Conservation (phyloP, 2,329 filamentous ascomycete species). For the Botryosphaeria agaves region DNA sequence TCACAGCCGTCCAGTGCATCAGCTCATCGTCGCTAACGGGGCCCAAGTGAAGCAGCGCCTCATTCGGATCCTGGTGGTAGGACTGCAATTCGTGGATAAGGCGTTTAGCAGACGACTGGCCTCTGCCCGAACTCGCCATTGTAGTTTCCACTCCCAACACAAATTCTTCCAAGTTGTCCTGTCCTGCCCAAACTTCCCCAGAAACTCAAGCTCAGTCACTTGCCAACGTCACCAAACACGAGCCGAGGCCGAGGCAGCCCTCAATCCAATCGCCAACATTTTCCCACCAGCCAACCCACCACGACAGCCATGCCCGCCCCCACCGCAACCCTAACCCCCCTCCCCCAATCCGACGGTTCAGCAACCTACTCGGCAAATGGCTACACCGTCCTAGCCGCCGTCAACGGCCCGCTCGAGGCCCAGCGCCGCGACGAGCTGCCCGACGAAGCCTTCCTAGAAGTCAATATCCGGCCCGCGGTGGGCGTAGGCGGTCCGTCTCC, state of each 20-base stretch:
- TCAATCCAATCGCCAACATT: no score
- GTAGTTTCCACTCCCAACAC: no score
- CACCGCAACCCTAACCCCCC: conserved; percentile 18
- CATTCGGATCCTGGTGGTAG: conserved; percentile 37
- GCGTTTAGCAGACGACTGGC: conserved; percentile 33
- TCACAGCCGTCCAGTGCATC: conserved; percentile 40
- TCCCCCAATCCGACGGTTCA: conserved; percentile 63
- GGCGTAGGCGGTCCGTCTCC: conserved; percentile 55
- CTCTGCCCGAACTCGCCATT: background rate
- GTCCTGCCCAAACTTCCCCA: no score
- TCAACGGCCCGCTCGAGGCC: conserved; percentile 88
- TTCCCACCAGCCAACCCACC: background rate
- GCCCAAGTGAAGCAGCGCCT: conserved; percentile 37
- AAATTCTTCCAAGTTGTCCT: no score
- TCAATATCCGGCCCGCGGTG: conserved; percentile 70
- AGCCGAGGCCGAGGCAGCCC: background rate
- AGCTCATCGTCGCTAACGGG: conserved; percentile 39
- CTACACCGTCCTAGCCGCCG: conserved; percentile 67
- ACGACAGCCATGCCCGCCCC: conserved; percentile 6
- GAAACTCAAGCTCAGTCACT: no score
- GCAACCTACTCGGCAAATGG: conserved; percentile 59
- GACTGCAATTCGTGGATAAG: conserved; percentile 44
- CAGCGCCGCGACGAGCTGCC: conserved; percentile 77
- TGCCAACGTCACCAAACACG: background rate
- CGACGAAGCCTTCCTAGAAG: conserved; percentile 79